Evolutionary conservation across 805 yeast genomes (phyloP).

Genomic region (Geotrichum ghanense): DNA sequence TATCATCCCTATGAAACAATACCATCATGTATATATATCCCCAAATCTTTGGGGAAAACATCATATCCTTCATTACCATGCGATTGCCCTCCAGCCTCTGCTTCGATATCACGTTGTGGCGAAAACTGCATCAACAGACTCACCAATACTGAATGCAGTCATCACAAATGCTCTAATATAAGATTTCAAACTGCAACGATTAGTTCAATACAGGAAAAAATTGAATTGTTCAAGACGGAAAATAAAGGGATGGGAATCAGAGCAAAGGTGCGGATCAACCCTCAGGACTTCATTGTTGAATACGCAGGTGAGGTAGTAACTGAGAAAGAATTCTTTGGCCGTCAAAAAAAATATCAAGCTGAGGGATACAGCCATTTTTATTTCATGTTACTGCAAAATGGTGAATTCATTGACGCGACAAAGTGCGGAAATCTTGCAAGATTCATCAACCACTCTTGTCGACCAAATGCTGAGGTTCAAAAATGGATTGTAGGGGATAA

Average conservation of each 20-base stretch:
- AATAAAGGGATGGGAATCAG: conserved; percentile 84
- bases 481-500: conserved; percentile 95
- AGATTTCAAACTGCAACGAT: conserved; percentile 71
- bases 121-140: conserved; percentile 84
- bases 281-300: conserved; percentile 72
- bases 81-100: conserved; percentile 11
- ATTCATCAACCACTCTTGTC: conserved; percentile 90
- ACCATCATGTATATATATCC: background rate
- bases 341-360: conserved; percentile 65
- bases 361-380: conserved; percentile 71
- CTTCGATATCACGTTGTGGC: conserved; percentile 58
- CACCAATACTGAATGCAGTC: conserved; percentile 84
- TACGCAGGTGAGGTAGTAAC: conserved; percentile 91
- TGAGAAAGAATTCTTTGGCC: conserved; percentile 57
- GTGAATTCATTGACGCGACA: conserved; percentile 93
- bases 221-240: conserved; percentile 77
- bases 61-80: background rate
- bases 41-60: background rate
- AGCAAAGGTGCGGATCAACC: conserved; percentile 46
- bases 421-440: conserved; percentile 79
- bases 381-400: conserved; percentile 90
- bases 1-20: conserved; percentile 1
- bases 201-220: conserved; percentile 32
- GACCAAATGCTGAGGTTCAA: conserved; percentile 89
- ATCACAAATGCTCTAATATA: conserved; percentile 61